Base-by-base conservation (phyloP, 2,329 filamentous ascomycete species). In the Pseudogymnoascus sp. region DNA sequence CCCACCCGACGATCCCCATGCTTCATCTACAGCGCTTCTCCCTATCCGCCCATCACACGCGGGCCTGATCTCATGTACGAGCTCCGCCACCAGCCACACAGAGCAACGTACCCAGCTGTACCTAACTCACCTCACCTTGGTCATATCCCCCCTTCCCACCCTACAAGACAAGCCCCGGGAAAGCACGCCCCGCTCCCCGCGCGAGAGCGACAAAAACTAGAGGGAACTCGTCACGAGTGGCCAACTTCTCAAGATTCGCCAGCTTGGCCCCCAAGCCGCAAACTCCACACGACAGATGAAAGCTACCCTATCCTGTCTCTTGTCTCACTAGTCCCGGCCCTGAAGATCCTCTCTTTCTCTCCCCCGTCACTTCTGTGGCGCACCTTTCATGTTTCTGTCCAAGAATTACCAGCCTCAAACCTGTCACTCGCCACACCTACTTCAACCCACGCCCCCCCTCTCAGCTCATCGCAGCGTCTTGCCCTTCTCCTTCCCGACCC, bases 171-270 rank as follows among this genome's bases (percentile, higher is more conserved):
- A 45, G 40, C 21, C 21, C 21, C 40, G 12, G 40, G 5, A 45
- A 45, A 45, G 40, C 40, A 45, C 40, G 42, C 27, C 42, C 42
- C 42, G 42, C 42, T 48, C 42, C 42, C 42, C 42, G 42, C 21
- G 42, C 42, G 42, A 29, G 42, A 48, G 42, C 42, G 25, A 48
- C 42, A 48, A 48, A 48, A 48, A 48, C 42, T 29, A 48, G 42
- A 42, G 12, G 21, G 9, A 8, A 48, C 5, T n/a, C 12, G 42
- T 27, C 42, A 29, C 21, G 5, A 48, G 12, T 48, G 25, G 42
- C 6, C 42, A 48, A 27, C 42, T 48, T 48, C 42, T 48, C 25
- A 48, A 48, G 5, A n/a, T 48, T 27, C 21, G 21, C 42, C 42
- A 48, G 42, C 25, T 21, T 48, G 42, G 25, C 42, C 42, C 42